Evolutionary conservation across 148 eudicot species (phyloP).

Genomic region (Dianthus caryophyllus): DNA sequence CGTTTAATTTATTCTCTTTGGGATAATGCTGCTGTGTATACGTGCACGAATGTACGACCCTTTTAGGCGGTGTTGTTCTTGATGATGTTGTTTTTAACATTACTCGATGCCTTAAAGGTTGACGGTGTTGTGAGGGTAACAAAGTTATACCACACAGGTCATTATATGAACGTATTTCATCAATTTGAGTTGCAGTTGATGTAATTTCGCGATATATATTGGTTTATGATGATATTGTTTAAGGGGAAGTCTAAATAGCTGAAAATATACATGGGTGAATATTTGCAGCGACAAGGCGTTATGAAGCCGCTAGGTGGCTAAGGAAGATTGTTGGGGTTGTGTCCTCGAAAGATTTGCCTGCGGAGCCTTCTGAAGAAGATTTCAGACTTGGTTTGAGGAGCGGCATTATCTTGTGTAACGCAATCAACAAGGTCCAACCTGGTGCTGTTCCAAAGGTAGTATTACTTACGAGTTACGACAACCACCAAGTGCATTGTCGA

Average conservation of each 20-base stretch:
- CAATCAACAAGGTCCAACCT: conserved; percentile 72
- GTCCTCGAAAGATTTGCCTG: conserved; percentile 78
- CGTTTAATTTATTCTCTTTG: too few relatives aligned
- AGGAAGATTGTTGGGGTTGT: conserved; percentile 86
- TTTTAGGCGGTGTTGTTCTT: too few relatives aligned
- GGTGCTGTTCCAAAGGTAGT: conserved; percentile 71
- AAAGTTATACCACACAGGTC: neutral
- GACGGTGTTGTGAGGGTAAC: too few relatives aligned
- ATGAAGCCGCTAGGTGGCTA: conserved; percentile 89
- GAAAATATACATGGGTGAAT: conserved; percentile 1
- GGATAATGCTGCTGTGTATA: too few relatives aligned
- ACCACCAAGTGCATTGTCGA: neutral
- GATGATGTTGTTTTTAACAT: too few relatives aligned
- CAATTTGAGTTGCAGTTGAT: neutral
- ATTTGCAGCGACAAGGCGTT: conserved; percentile 67
- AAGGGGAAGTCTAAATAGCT: neutral
- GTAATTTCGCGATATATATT: neutral
- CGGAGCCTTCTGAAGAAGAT: conserved; percentile 88
- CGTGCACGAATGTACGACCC: too few relatives aligned
- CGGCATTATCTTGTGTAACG: conserved; percentile 88
- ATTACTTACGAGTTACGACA: neutral
- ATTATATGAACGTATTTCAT: neutral
- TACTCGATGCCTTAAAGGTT: too few relatives aligned
- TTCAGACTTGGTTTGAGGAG: conserved; percentile 82
- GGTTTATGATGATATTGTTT: neutral